phyloP scores from a whole-genome alignment of 495 filamentous ascomycete genomes.

The Neurospora sp. region DNA sequence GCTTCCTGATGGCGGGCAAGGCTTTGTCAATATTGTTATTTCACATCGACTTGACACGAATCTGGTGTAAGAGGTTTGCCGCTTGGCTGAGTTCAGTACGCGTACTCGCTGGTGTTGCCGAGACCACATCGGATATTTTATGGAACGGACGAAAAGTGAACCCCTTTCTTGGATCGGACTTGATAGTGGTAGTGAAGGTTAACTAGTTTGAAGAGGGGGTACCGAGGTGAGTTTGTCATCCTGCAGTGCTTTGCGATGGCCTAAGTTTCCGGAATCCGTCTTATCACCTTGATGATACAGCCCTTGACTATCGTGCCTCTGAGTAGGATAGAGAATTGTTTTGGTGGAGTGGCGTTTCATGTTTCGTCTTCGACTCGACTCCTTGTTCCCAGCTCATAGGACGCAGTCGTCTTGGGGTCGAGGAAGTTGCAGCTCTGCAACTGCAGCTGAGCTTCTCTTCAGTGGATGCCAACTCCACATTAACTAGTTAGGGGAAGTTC shows the following conservation, averaged over 20 bases:
- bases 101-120: neutral
- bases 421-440: neutral
- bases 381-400: neutral
- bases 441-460: neutral
- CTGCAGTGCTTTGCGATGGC: too few relatives aligned
- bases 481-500: neutral
- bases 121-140: neutral
- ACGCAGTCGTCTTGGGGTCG: neutral
- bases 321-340: neutral
- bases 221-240: neutral
- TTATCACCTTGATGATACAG: neutral
- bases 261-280: neutral
- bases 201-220: too few relatives aligned
- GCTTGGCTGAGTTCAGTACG: neutral
- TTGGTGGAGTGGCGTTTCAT: neutral
- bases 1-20: neutral
- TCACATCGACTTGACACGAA: neutral
- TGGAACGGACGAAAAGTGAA: neutral
- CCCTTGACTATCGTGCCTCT: neutral
- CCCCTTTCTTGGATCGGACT: neutral
- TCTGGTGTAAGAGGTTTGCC: neutral
- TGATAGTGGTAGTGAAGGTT: too few relatives aligned
- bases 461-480: neutral
- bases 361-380: neutral
- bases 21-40: too few relatives aligned